Evolutionary conservation across 1,284 basidiomycete species (phyloP).

Genomic region (Phellopilus nigrolimitatus): DNA sequence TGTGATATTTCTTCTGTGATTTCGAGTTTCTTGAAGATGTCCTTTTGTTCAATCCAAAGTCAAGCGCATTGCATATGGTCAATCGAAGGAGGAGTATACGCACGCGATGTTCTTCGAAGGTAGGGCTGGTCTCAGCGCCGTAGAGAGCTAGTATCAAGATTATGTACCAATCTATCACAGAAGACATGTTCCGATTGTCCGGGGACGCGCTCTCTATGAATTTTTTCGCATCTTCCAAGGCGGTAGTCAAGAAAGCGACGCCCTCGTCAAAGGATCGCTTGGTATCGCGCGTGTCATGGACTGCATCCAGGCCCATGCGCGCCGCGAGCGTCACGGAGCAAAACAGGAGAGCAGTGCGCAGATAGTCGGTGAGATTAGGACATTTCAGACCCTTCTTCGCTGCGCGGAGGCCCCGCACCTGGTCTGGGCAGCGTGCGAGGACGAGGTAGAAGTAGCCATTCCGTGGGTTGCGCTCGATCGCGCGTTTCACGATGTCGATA

Average conservation of each 20-base stretch:
- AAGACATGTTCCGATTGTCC: conserved; percentile 54
- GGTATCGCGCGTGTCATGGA: conserved; percentile 40
- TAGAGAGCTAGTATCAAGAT: conserved; percentile 44
- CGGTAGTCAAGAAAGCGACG: conserved; percentile 48
- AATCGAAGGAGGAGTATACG: neutral
- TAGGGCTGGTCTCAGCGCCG: conserved; percentile 43
- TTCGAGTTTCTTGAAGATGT: conserved; percentile 38
- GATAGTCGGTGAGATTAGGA: conserved; percentile 41
- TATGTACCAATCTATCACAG: conserved; percentile 54
- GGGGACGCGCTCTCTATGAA: conserved; percentile 54
- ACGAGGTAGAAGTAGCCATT: conserved; percentile 56
- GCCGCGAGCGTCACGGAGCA: conserved; percentile 55
- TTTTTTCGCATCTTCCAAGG: conserved; percentile 52
- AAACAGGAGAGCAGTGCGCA: conserved; percentile 49
- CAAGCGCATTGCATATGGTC: neutral
- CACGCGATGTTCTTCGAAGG: conserved; percentile 29
- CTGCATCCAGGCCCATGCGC: conserved; percentile 43
- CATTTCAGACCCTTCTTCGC: conserved; percentile 55
- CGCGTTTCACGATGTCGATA: conserved; percentile 38
- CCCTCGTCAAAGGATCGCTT: conserved; percentile 51
- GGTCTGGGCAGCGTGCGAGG: conserved; percentile 36
- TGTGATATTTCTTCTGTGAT: conserved; percentile 44
- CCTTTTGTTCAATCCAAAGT: conserved; percentile 28
- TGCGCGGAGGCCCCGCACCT: conserved; percentile 33
- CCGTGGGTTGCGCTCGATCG: conserved; percentile 46